A percentile compares a stretch with the other conserved stretches of the same genome.
Conservation (phyloP, 306 rosid genomes). For the Vachellia collinsii region DNA sequence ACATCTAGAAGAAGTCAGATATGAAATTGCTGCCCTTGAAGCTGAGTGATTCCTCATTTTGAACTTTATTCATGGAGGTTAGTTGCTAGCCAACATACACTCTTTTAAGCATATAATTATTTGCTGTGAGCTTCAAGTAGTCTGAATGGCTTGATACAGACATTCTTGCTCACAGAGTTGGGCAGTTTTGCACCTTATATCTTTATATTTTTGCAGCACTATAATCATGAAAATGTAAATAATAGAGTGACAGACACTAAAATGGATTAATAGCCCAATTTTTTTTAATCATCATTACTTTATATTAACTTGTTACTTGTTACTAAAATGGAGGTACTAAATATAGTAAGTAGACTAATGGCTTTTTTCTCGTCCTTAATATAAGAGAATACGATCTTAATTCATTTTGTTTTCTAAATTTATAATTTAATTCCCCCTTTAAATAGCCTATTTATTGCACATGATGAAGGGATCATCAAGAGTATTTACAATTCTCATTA, state of each 20-base stretch:
- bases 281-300: background rate
- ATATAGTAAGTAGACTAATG: too few relatives aligned
- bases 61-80: background rate
- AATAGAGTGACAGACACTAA: background rate
- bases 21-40: conserved; percentile 90
- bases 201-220: background rate
- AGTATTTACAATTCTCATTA: too few relatives aligned
- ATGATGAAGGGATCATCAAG: too few relatives aligned
- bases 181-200: background rate
- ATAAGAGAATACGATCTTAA: too few relatives aligned
- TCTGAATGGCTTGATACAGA: background rate
- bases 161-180: background rate
- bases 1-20: conserved; percentile 90
- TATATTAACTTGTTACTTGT: background rate
- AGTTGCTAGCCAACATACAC: conserved; percentile 4
- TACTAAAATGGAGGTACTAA: too few relatives aligned
- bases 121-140: background rate
- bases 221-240: background rate
- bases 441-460: too few relatives aligned
- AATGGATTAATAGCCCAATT: background rate
- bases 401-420: too few relatives aligned
- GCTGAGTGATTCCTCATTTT: conserved; percentile 42
- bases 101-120: conserved; percentile 26
- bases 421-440: too few relatives aligned
- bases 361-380: too few relatives aligned